Conservation (phyloP, 164 flowering plant genomes). For the Vitis riparia region DNA sequence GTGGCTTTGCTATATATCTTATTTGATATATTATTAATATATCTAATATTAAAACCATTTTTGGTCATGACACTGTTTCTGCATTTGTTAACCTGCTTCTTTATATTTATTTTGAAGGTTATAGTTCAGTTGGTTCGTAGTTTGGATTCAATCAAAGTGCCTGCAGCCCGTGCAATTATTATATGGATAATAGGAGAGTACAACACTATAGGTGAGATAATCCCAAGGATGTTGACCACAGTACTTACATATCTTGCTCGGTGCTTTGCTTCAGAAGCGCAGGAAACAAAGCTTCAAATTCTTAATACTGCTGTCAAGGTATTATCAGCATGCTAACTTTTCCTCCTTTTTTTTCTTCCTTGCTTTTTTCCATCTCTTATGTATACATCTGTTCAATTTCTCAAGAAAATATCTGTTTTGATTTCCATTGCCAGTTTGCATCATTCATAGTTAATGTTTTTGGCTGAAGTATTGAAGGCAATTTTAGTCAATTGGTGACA, state of each 20-base stretch:
- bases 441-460: neutral
- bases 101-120: slow-evolving; percentile 44
- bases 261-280: slow-evolving; percentile 69
- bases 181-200: slow-evolving; percentile 95
- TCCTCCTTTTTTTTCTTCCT: neutral
- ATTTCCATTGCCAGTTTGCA: neutral
- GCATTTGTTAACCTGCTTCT: neutral
- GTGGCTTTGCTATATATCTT: neutral
- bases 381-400: neutral
- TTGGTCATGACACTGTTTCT: neutral
- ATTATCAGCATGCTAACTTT: slow-evolving; percentile 3
- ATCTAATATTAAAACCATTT: neutral
- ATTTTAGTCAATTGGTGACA: neutral
- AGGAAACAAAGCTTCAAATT: slow-evolving; percentile 90
- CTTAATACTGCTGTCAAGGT: slow-evolving; percentile 78
- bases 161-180: slow-evolving; percentile 87
- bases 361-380: neutral
- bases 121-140: slow-evolving; percentile 71
- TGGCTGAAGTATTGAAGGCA: neutral
- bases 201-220: slow-evolving; percentile 54
- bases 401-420: neutral
- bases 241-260: slow-evolving; percentile 75
- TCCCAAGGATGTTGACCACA: slow-evolving; percentile 56
- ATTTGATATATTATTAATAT: neutral
- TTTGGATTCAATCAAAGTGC: slow-evolving; percentile 78